Evolutionary conservation across 331 rosid species (phyloP), one percentile per base, ranked within the genome.

Genomic region (Stylosanthes scabra): DNA sequence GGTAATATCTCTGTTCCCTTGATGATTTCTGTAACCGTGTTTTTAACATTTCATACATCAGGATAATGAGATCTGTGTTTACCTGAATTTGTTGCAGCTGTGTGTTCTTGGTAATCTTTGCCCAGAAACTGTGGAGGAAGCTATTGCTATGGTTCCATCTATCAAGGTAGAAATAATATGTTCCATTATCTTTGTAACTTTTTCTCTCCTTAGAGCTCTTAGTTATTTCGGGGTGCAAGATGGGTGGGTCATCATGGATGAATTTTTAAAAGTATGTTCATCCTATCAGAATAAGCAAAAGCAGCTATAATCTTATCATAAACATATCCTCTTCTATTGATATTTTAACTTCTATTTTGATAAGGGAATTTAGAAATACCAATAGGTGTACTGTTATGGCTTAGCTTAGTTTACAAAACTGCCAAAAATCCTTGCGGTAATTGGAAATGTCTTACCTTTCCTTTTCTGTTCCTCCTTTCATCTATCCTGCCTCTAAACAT

Each of bases 51-150:
- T 60, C 16, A 68, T 13, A 54, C 60, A n/a, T n/a, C n/a, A n/a
- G n/a, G n/a, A n/a, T n/a, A n/a, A n/a, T n/a, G n/a, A n/a, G n/a
- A n/a, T n/a, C n/a, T n/a, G n/a, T n/a, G n/a, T n/a, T n/a, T n/a
- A n/a, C n/a, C n/a, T n/a, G n/a, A n/a, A n/a, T n/a, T n/a, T n/a
- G n/a, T n/a, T n/a, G n/a, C n/a, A n/a, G n/a, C n/a, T n/a, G n/a
- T n/a, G n/a, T n/a, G n/a, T n/a, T n/a, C n/a, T n/a, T n/a, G n/a
- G n/a, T n/a, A n/a, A 94, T 86, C 97, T 94, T 72, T 94, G 99
- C 78, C 99, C 99, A 5, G 99, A 94, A 86, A 94, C 99, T 59
- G 99, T 94, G 72, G 99, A 94, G 88, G 99, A 94, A 90, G 99
- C 99, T 58, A 94, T 85, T 80, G 97, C 99, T 54, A 91, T 94